phyloP scores from a whole-genome alignment of 2,329 filamentous ascomycete genomes.

The Cordyceps militaris region DNA sequence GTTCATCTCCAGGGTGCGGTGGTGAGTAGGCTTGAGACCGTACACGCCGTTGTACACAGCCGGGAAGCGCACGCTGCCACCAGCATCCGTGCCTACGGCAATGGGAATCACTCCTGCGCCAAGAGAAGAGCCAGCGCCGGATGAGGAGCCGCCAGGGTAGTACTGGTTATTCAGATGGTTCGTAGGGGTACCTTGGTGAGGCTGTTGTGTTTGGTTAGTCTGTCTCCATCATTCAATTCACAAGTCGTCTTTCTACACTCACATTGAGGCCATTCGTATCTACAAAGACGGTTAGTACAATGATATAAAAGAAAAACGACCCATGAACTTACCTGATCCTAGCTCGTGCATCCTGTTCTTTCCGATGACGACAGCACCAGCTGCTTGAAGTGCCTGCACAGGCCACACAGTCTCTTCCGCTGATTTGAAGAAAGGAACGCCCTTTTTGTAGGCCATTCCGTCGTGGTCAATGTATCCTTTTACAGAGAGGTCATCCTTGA shows the following conservation, averaged over 20 bases:
- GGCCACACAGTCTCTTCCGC: constrained; percentile 59
- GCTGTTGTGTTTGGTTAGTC: constrained; percentile 30
- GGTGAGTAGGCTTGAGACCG: constrained; percentile 72
- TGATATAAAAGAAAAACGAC: constrained; percentile 13
- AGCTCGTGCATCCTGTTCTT: constrained; percentile 78
- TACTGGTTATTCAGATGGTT: constrained; percentile 73
- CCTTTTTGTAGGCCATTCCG: constrained; percentile 56
- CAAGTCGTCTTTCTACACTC: constrained; percentile 15
- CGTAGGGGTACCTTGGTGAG: constrained; percentile 58
- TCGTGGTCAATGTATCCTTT: constrained; percentile 61
- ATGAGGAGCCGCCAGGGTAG: constrained; percentile 76
- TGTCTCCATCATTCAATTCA: neutral
- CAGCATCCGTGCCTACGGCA: constrained; percentile 66
- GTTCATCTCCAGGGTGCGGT: constrained; percentile 54
- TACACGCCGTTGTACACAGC: constrained; percentile 71
- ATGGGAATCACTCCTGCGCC: constrained; percentile 67
- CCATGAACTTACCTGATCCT: constrained; percentile 48
- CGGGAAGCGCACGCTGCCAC: constrained; percentile 69
- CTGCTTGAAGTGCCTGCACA: constrained; percentile 61
- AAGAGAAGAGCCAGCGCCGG: constrained; percentile 66
- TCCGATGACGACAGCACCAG: constrained; percentile 67
- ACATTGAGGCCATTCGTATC: constrained; percentile 80
- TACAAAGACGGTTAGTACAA: constrained; percentile 19
- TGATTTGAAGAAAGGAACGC: constrained; percentile 41
- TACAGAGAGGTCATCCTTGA: constrained; percentile 75